A percentile compares a stretch with the other conserved stretches of the same genome.
phyloP scores from a whole-genome alignment of 2,329 filamentous ascomycete species.

The Davidsoniella neocaledoniae region DNA sequence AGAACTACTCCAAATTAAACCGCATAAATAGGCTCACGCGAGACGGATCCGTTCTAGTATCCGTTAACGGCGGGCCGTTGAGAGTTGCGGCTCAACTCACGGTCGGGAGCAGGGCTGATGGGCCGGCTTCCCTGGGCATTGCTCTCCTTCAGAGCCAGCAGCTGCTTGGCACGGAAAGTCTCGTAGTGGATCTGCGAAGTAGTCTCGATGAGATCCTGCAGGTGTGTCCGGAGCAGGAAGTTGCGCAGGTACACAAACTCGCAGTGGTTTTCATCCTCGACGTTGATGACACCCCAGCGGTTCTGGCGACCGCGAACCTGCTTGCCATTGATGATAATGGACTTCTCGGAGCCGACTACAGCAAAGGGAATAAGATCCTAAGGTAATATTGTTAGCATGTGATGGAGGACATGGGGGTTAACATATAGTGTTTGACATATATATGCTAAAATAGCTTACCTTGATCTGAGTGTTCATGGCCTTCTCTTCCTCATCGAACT shows the following conservation, averaged over 20 bases:
- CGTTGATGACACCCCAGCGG: constrained; percentile 98
- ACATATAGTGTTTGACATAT: too few species aligned
- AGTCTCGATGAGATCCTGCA: constrained; percentile 97
- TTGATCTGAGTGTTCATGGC: constrained; percentile 91
- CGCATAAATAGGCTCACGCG: constrained; percentile 5
- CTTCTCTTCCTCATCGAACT: constrained; percentile 94
- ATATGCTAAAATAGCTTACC: constrained; percentile 32
- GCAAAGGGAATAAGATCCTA: constrained; percentile 92
- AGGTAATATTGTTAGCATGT: constrained; percentile 20
- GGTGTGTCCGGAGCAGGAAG: constrained; percentile 94
- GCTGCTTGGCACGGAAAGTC: constrained; percentile 98
- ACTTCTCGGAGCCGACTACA: constrained; percentile 95
- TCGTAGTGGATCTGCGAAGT: constrained; percentile 99
- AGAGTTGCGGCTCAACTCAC: constrained; percentile 90
- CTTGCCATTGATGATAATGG: constrained; percentile 92
- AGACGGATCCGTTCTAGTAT: constrained; percentile 44
- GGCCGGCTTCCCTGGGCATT: constrained; percentile 75
- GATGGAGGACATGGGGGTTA: not conserved
- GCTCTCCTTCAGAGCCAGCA: constrained; percentile 95
- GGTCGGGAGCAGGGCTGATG: constrained; percentile 87
- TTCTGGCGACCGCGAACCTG: constrained; percentile 96
- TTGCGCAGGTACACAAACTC: constrained; percentile 97
- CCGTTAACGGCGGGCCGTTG: constrained; percentile 98
- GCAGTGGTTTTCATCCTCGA: constrained; percentile 98
- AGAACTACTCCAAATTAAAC: constrained; percentile 1